These are phyloP conservation scores for Blastobotrys terrestris DNA, from an alignment of 805 yeast genomes.

Conservation along the genomic window DNA sequence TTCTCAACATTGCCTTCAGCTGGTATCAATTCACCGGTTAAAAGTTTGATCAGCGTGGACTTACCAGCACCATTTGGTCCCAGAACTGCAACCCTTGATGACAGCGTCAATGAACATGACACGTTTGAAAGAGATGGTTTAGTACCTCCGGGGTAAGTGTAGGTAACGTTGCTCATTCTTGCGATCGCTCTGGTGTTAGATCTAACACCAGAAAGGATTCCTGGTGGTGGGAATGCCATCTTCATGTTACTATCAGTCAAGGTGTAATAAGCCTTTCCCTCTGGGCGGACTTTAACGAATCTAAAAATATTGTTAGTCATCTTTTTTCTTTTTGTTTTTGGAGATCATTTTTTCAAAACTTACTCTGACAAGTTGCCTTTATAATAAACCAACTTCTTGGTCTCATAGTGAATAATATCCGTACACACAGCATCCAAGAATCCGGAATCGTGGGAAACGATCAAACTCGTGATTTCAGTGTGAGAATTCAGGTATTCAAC, in stretches of 20 bases:
- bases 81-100: slow-evolving; percentile 94
- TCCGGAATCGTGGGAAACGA: slow-evolving; percentile 97
- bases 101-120: slow-evolving; percentile 83
- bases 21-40: slow-evolving; percentile 90
- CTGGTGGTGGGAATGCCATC: slow-evolving; percentile 99
- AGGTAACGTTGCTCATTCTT: slow-evolving; percentile 76
- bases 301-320: slow-evolving; percentile 1
- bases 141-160: slow-evolving; percentile 81
- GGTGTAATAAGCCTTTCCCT: slow-evolving; percentile 93
- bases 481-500: slow-evolving; percentile 79
- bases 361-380: slow-evolving; percentile 85
- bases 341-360: background rate
- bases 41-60: slow-evolving; percentile 85
- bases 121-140: slow-evolving; percentile 76
- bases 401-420: slow-evolving; percentile 93
- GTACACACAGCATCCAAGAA: slow-evolving; percentile 94
- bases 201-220: slow-evolving; percentile 94
- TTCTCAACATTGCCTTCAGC: slow-evolving; percentile 86
- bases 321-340: background rate
- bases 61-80: slow-evolving; percentile 99
- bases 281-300: slow-evolving; percentile 88
- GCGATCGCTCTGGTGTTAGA: slow-evolving; percentile 93
- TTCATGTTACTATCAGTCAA: slow-evolving; percentile 87
- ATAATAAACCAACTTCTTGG: slow-evolving; percentile 88
- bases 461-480: slow-evolving; percentile 84